Conservation (phyloP, 768 basidiomycete species). For the Russula foetens region DNA sequence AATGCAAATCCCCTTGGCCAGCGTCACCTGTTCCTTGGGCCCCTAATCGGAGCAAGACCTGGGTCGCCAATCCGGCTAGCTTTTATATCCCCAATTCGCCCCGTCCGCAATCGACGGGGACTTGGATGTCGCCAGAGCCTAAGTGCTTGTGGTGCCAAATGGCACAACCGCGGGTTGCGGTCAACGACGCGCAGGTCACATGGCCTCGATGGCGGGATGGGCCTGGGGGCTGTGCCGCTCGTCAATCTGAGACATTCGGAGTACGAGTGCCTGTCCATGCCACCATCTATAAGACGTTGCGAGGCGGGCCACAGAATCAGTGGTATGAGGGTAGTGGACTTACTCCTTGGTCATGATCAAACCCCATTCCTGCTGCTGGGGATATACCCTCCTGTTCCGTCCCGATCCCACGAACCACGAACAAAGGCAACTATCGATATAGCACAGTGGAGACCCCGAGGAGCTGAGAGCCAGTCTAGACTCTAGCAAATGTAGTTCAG, state of each 20-base stretch:
- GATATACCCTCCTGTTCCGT: not conserved
- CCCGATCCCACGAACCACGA: not conserved
- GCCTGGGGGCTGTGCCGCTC: slow-evolving; percentile 5
- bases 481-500: not conserved
- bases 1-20: not conserved
- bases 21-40: not conserved
- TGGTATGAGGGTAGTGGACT: not conserved
- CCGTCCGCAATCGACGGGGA: not conserved
- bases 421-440: not conserved
- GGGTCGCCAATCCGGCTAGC: not conserved
- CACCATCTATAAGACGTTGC: not conserved
- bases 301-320: not conserved
- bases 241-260: not conserved
- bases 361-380: not conserved
- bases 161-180: not conserved
- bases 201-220: not conserved
- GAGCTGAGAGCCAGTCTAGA: not conserved
- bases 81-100: not conserved
- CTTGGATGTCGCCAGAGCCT: not conserved
- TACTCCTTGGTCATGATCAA: too few relatives aligned
- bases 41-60: slow-evolving; percentile 3
- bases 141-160: not conserved
- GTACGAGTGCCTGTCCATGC: not conserved
- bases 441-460: not conserved
- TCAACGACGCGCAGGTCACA: not conserved